Base-by-base conservation (phyloP, 495 filamentous ascomycete genomes). In the Lindgomyces ingoldianus region DNA sequence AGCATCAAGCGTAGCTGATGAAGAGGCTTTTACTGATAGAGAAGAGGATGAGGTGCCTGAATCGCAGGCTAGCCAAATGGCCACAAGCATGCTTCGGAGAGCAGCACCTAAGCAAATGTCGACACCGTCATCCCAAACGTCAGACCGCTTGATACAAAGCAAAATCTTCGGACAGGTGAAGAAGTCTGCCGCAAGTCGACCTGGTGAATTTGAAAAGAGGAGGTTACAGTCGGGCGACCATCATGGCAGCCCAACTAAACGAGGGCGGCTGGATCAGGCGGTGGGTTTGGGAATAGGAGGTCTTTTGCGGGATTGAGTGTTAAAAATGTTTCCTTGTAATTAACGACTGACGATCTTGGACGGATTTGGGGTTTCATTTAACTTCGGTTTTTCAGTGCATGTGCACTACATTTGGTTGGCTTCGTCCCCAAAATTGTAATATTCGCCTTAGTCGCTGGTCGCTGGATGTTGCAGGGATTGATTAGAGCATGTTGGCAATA, bases 1-100 rank as follows among this genome's bases (percentile, higher is more conserved):
- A 0, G 91, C 85, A 18, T 87, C 89, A 57, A 83, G 84, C 36
- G 88, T 89, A 46, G 83, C 84, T 30, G 67, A 62, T n/a, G 68
- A 67, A 24, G 64, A 71, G 29, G 68, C 55, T 2, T 64, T 62
- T 24, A 67, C 68, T 18, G 83, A 85, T 49, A 80, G 65, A 16
- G 74, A 70, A 62, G 83, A 84, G 0, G 71, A 73, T 8, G 83
- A 84, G 1, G 74, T 86, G 4, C 76, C 79, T 4, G 82, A 81
- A 29, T 80, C 79, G 46, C 80, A 81, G 44, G 81, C 82, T 18
- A 80, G 75, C 53, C 78, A 80, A 52, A 63, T 78, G 52, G 83
- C 82, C 3, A 76, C 80, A 11, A 79, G 74, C 63, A 81, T 84
- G 78, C 78, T 85, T 54, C 77, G 81, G 39, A 75, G 76, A 39